Evolutionary conservation across 176 grass and related monocot species (phyloP), one percentile per base, ranked within the genome.

Genomic region (Oryza meyeriana): DNA sequence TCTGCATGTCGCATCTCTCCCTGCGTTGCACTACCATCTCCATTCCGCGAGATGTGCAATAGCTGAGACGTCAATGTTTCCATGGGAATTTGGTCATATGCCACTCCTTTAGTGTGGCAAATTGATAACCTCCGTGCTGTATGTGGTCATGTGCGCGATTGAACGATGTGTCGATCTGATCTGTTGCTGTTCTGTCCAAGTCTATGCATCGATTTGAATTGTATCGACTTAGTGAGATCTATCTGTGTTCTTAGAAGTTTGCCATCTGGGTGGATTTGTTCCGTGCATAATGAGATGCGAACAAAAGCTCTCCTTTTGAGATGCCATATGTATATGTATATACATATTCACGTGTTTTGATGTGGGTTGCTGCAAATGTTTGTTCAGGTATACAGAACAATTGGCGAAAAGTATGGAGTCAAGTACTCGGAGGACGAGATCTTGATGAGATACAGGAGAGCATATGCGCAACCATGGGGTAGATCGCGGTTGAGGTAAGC

Each of bases 361-460:
- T 34, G 29, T n/a, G 2, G 8, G 5, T 66, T 83, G 33, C 22
- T 86, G 24, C 29, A 27, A 77, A 66, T 59, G n/a, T 79, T 61
- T 33, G 34, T 69, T 18, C 61, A 98, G 96, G 94, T 99, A 12
- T 99, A 99, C 79, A 90, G 69, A 76, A 81, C 81, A 14, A 85
- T 99, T 4, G 96, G 96, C 12, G 83, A 95, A 32, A 99, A 99
- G 83, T 99, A 99, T 26, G 96, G 96, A 24, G 96, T 99, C 69
- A 45, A 85, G 31, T 99, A 93, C 47, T 95, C 90, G 0, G 95
- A 98, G 81, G 79, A 88, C 80, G 96, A 99, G 85, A 99, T 99
- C 58, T 79, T 99, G 74, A 80, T 59, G 71, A 81, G 93, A 38
- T 99, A 99, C 76, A 68, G 93, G 0, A 45, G 77, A 83, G 91